phyloP scores from a whole-genome alignment of 371 early-diverging fungal species.

The Lichtheimia ramosa region DNA sequence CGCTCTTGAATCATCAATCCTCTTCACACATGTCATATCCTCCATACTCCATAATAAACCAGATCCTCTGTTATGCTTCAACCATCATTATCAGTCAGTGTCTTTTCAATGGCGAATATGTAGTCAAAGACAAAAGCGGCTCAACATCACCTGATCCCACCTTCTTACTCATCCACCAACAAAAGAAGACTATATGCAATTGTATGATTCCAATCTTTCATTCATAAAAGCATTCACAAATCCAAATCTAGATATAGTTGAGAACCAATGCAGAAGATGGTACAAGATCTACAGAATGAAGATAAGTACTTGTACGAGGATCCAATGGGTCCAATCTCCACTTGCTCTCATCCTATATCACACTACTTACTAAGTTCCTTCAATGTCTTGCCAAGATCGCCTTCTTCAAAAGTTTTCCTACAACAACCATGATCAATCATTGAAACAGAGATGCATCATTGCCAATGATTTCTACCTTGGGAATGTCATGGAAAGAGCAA shows the following conservation, averaged over 20 bases:
- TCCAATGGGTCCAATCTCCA: background rate
- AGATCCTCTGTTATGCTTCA: too few species aligned
- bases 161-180: too few species aligned
- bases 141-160: too few species aligned
- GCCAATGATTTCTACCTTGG: constrained; percentile 53
- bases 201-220: too few species aligned
- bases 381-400: constrained; percentile 40
- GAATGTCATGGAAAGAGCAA: constrained; percentile 71
- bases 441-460: background rate
- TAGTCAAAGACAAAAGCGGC: too few species aligned
- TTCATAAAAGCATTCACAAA: too few species aligned
- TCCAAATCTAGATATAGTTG: constrained; percentile 5
- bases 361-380: constrained; percentile 50
- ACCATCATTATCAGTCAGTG: too few species aligned
- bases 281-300: constrained; percentile 26
- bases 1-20: too few species aligned
- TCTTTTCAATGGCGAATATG: too few species aligned
- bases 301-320: background rate
- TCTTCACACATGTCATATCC: too few species aligned
- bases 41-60: too few species aligned
- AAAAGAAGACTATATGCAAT: too few species aligned
- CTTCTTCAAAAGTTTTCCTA: constrained; percentile 40
- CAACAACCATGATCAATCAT: background rate
- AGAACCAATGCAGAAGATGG: constrained; percentile 43
- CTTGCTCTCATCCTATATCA: background rate